phyloP scores from a whole-genome alignment of 2,329 filamentous ascomycete species.

The Waltergamsia citrina region DNA sequence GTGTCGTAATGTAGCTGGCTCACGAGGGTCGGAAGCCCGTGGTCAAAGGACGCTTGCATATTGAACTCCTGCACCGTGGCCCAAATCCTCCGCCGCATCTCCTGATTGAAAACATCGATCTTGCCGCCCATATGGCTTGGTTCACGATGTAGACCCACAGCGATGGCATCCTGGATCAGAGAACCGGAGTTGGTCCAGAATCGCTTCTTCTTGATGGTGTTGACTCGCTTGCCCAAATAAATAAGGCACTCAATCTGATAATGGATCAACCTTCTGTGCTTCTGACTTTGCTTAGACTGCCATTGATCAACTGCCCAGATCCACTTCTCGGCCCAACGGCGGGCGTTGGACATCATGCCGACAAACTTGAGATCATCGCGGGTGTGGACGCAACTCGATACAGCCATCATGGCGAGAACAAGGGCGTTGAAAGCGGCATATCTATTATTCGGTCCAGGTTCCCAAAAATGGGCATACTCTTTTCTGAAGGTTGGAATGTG shows the following conservation, averaged over 20 bases:
- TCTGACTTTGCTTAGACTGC: slow-evolving; percentile 47
- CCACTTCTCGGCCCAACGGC: slow-evolving; percentile 45
- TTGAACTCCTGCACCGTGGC: slow-evolving; percentile 53
- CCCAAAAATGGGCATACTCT: slow-evolving; percentile 48
- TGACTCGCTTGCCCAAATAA: slow-evolving; percentile 53
- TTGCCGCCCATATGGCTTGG: slow-evolving; percentile 44
- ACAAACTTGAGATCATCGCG: slow-evolving; percentile 44
- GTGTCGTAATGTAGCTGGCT: slow-evolving; percentile 47
- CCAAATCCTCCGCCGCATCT: slow-evolving; percentile 54
- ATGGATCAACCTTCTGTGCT: slow-evolving; percentile 50
- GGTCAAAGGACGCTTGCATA: slow-evolving; percentile 51
- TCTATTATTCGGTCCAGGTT: slow-evolving; percentile 28
- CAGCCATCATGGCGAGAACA: slow-evolving; percentile 49
- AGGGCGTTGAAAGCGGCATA: slow-evolving; percentile 46
- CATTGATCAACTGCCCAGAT: slow-evolving; percentile 45
- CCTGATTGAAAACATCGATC: slow-evolving; percentile 49
- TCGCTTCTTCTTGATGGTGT: slow-evolving; percentile 55
- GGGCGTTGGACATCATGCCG: slow-evolving; percentile 47
- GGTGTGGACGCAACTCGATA: slow-evolving; percentile 47
- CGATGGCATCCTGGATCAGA: slow-evolving; percentile 47
- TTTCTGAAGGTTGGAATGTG: slow-evolving; percentile 50
- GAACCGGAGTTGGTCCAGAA: slow-evolving; percentile 50
- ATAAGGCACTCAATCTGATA: slow-evolving; percentile 50
- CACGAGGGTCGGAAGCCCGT: slow-evolving; percentile 48
- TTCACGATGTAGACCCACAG: slow-evolving; percentile 50